A percentile compares a stretch with the other conserved stretches of the same genome.
phyloP scores from a whole-genome alignment of 352 stramenopile species.

The Globisporangium radiosum region DNA sequence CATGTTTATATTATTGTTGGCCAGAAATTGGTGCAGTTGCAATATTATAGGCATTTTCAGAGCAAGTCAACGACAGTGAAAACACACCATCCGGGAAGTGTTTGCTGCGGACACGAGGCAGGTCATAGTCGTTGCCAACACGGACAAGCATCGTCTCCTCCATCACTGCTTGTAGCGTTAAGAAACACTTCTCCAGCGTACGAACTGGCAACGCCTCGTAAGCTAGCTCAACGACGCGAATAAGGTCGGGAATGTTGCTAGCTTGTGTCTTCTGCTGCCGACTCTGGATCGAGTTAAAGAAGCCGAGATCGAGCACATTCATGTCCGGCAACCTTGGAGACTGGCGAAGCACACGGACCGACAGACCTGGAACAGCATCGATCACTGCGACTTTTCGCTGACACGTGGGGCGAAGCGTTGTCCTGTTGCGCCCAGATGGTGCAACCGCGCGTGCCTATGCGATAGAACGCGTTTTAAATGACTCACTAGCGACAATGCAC shows the following conservation, averaged over 20 bases:
- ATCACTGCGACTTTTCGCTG: no score
- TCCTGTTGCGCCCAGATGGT: neutral
- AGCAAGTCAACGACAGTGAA: neutral
- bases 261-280: conserved; percentile 6
- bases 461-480: neutral
- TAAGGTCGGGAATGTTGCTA: conserved; percentile 1
- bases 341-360: neutral
- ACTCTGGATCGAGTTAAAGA: conserved; percentile 10
- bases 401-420: neutral
- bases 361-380: no score
- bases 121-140: neutral
- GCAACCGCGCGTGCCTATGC: neutral
- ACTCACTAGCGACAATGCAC: neutral
- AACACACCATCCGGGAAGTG: neutral
- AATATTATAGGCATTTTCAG: neutral
- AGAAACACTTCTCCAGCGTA: conserved; percentile 8
- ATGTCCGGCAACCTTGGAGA: conserved; percentile 9
- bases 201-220: conserved; percentile 1
- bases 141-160: neutral
- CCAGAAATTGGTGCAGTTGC: neutral
- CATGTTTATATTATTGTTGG: no score
- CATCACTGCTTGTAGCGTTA: conserved; percentile 13
- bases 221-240: neutral
- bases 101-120: neutral
- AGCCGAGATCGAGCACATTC: conserved; percentile 14